A percentile compares a stretch with the other conserved stretches of the same genome.
These are phyloP conservation scores for Keqinozyma sinolaborantium DNA, from an alignment of 1,139 yeast genomes.

Conservation along the genomic window DNA sequence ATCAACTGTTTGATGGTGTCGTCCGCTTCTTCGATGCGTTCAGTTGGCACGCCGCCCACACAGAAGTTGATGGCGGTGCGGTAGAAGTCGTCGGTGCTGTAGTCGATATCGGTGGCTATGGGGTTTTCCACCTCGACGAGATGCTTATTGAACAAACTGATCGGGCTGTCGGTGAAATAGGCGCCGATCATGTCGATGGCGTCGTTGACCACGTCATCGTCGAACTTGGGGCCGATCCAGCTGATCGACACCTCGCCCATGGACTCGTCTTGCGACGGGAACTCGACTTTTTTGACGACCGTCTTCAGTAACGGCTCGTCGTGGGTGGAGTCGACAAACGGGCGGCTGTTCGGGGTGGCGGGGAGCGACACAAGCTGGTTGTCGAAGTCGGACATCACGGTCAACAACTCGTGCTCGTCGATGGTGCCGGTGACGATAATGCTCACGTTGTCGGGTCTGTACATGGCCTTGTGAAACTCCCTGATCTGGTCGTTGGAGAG, in stretches of 20 bases:
- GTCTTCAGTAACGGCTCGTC: conserved; percentile 40
- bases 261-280: conserved; percentile 88
- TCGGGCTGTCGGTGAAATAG: conserved; percentile 74
- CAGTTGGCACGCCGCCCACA: conserved; percentile 76
- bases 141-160: conserved; percentile 61
- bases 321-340: conserved; percentile 74
- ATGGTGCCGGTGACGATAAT: conserved; percentile 81
- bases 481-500: conserved; percentile 73
- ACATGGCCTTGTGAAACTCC: conserved; percentile 65
- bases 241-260: conserved; percentile 72
- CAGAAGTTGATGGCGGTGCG: conserved; percentile 57
- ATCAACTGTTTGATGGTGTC: conserved; percentile 49
- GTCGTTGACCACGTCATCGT: conserved; percentile 49
- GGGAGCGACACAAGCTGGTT: conserved; percentile 43
- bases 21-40: conserved; percentile 51
- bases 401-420: conserved; percentile 66
- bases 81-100: conserved; percentile 67
- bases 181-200: conserved; percentile 74
- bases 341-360: conserved; percentile 46
- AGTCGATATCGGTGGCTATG: conserved; percentile 67
- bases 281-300: conserved; percentile 53
- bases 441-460: conserved; percentile 82
- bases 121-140: conserved; percentile 85
- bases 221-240: conserved; percentile 79
- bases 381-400: conserved; percentile 64